Evolutionary conservation across 345 rosid genomes (phyloP), one percentile per base, ranked within the genome.

Genomic region (Ailanthus altissimus): DNA sequence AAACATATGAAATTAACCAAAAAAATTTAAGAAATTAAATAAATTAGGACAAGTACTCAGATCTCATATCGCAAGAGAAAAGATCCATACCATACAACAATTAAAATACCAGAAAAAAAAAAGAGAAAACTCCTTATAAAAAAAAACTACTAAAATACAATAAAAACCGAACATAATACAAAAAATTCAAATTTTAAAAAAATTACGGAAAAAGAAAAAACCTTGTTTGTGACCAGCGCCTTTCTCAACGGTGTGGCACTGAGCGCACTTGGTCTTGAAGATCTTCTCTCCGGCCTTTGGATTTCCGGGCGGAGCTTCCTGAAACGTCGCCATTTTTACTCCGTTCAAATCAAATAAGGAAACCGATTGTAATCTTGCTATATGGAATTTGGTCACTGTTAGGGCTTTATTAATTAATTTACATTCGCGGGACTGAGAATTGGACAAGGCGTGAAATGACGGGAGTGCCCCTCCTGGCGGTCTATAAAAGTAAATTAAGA

Each of bases 191-290:
- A 4, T 2, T n/a, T 9, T 57, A 11, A 54, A 56, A 15, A 16
- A 15, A 7, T 16, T n/a, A n/a, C n/a, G n/a, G n/a, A n/a, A n/a
- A 15, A 45, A n/a, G 6, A 20, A 65, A 15, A 26, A 6, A 82
- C 93, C 93, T 88, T 90, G 93, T 74, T 85, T 90, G 84, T 90
- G 90, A 60, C 89, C 91, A 14, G 90, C 89, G 79, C 90, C 89
- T 76, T 87, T 83, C 0, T 85, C 88, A 47, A 90, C 91, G 79
- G 91, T 90, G 88, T 90, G 93, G 72, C 93, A 90, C 81, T 90
- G 91, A 68, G 89, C 91, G 61, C 93, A 90, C 85, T 89, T 89
- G n/a, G 83, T 85, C 84, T 76, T 85, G 81, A 91, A 89, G 84
- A 89, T 88, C 85, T 91, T 91, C 85, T 91, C 93, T 53, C 91